Base-by-base conservation (phyloP, 1,139 yeast genomes). In the Geotrichum restrictum region DNA sequence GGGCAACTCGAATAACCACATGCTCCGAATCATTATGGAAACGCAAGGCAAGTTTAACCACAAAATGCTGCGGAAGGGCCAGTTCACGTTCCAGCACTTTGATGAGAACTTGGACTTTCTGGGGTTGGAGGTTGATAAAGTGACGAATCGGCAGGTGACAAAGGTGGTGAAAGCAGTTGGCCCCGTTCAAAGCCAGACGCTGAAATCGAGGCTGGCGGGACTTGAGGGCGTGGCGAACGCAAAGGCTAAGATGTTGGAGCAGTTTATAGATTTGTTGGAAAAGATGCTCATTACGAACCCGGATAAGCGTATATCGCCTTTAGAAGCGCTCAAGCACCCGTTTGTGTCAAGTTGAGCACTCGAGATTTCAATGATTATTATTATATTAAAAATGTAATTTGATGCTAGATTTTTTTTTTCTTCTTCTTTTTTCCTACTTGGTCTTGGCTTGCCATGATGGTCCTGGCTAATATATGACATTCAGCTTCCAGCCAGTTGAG, bases 271-370 rank as follows among this genome's bases (percentile, higher is more conserved):
- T 67, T 74, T 89, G 56, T 76, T 89, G 41, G 74, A 78, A 48
- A 75, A 74, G 58, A 85, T 88, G 83, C 74, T 89, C 56, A 79
- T 84, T 24, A 85, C 87, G 49, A 85, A 88, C 62, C 96, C 96
- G 21, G 70, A 74, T 53, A 72, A 78, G 57, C 78, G 96, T 70
- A 81, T 88, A 50, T 76, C 80, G 51, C 86, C 95, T 1, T 80
- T 80, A 55, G 80, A 79, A 40, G 85, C 89, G 29, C 71, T 87
- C 54, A 72, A 72, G 49, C 96, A 89, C 70, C 88, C 89, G 13
- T 74, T 89, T 43, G 43, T 45, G 33, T 8, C 33, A 16, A 21
- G 14, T 13, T 40, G 18, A 40, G 24, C 14, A 18, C 5, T 11
- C n/a, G 44, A 40, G 5, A 14, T 8, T 22, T 3, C 14, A 3